Evolutionary conservation across 306 rosid species (phyloP), one percentile per base, ranked within the genome.

Genomic region (Lupinus albus): DNA sequence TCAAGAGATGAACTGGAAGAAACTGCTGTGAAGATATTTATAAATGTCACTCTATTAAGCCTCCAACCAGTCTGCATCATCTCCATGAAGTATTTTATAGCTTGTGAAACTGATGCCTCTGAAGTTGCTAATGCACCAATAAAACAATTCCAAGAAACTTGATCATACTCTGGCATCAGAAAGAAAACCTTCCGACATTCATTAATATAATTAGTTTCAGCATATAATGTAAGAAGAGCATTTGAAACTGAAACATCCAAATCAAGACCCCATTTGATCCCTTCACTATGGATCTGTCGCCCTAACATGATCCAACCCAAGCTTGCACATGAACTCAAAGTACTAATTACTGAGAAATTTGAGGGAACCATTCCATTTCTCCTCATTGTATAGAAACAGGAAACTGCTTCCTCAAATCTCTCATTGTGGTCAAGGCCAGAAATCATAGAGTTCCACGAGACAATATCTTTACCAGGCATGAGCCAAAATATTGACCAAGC

Each of bases 281-380:
- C 91, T 83, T 89, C 91, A 75, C 80, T 70, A 46, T 89, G 98
- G 67, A 89, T 64, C 71, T 87, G 92, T 67, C 75, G 82, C 62
- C 96, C 98, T 59, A 86, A 74, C 51, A 50, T 47, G 78, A 80
- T 78, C 96, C 91, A 85, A 57, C 88, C 89, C 76, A 87, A 54
- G 83, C 98, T 89, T 38, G 96, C 82, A 72, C 86, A 87, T 0
- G 97, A 89, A 80, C 97, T 92, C 86, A 92, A 74, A 66, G 92
- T 71, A 83, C 95, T 89, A 72, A 92, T 92, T 44, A 89, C 44
- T n/a, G 96, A 84, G 72, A 85, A 92, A 74, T 87, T 92, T 50
- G 98, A 85, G 70, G 98, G 89, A 47, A 66, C 60, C 76, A 81
- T 48, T 70, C 86, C 88, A 33, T 61, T 84, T 81, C 88, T 82